A percentile compares a stretch with the other conserved stretches of the same genome.
phyloP scores from a whole-genome alignment of 2,329 filamentous ascomycete genomes.

The Phaeoacremonium minimum region DNA sequence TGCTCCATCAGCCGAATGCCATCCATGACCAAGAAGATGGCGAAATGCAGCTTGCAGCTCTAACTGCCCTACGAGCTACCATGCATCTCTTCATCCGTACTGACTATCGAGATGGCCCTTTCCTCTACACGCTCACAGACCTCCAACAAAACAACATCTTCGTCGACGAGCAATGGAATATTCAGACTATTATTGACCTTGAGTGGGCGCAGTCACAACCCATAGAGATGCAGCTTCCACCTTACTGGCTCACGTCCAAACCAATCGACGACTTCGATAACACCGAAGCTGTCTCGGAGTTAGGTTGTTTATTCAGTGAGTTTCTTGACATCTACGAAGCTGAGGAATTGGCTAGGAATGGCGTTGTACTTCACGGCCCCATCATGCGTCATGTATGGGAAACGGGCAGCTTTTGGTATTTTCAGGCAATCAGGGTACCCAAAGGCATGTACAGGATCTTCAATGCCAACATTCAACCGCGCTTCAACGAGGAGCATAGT shows the following conservation, averaged over 20 bases:
- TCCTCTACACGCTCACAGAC: constrained; percentile 28
- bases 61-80: constrained; percentile 20
- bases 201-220: constrained; percentile 25
- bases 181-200: constrained; percentile 25
- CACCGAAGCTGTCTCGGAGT: background rate
- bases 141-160: constrained; percentile 33
- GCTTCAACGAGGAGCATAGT: constrained; percentile 13
- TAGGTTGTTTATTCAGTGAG: constrained; percentile 2
- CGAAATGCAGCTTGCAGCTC: constrained; percentile 19
- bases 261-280: constrained; percentile 7
- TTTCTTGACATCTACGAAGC: constrained; percentile 9
- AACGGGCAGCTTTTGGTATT: constrained; percentile 14
- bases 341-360: constrained; percentile 7
- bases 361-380: background rate
- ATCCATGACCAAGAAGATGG: constrained; percentile 21
- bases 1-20: constrained; percentile 26
- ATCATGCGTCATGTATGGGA: constrained; percentile 3
- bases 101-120: constrained; percentile 22
- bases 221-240: constrained; percentile 21
- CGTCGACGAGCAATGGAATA: constrained; percentile 26
- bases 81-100: constrained; percentile 14
- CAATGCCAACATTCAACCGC: constrained; percentile 11
- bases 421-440: constrained; percentile 10
- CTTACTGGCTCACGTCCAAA: constrained; percentile 22
- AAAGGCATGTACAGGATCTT: constrained; percentile 15